These are phyloP conservation scores for Podaxis sp. DNA, from an alignment of 768 basidiomycete genomes.

Conservation along the genomic window DNA sequence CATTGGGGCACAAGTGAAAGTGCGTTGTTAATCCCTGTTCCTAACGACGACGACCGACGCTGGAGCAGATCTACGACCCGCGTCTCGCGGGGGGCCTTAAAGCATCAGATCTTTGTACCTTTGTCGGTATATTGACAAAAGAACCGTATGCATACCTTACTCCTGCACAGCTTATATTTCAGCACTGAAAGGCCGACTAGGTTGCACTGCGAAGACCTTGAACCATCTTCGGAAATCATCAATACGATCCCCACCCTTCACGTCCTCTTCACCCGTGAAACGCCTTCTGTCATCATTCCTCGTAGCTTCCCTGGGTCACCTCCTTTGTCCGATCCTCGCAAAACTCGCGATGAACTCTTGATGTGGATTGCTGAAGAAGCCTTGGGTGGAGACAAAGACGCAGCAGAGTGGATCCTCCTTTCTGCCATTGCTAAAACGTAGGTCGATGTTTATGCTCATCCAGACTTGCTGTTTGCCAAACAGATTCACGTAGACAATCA, in stretches of 20 bases:
- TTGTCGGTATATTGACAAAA: conserved; percentile 70
- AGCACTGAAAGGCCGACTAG: conserved; percentile 20
- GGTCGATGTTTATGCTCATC: conserved; percentile 24
- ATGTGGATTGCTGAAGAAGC: conserved; percentile 73
- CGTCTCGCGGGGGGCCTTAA: conserved; percentile 45
- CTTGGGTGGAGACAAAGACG: conserved; percentile 64
- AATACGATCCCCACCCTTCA: conserved; percentile 63
- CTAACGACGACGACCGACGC: conserved; percentile 7
- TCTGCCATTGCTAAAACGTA: conserved; percentile 62
- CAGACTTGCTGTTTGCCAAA: not conserved
- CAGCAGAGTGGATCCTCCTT: conserved; percentile 77
- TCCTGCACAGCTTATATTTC: conserved; percentile 13
- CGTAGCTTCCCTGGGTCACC: conserved; percentile 34
- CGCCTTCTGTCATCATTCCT: conserved; percentile 39
- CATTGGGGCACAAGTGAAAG: conserved; percentile 75
- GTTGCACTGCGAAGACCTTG: conserved; percentile 37
- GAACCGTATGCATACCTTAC: conserved; percentile 53
- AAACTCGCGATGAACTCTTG: conserved; percentile 55
- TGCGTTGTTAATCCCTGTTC: conserved; percentile 22
- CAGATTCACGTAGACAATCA: conserved; percentile 51
- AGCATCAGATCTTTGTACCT: conserved; percentile 62
- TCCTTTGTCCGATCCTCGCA: conserved; percentile 18
- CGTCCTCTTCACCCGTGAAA: conserved; percentile 53
- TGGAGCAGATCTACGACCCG: conserved; percentile 56
- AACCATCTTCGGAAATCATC: conserved; percentile 32